A percentile compares a stretch with the other conserved stretches of the same genome.
Conservation (phyloP, 192 early-diverging fungal genomes). For the Jimgerdemannia flammicorona region DNA sequence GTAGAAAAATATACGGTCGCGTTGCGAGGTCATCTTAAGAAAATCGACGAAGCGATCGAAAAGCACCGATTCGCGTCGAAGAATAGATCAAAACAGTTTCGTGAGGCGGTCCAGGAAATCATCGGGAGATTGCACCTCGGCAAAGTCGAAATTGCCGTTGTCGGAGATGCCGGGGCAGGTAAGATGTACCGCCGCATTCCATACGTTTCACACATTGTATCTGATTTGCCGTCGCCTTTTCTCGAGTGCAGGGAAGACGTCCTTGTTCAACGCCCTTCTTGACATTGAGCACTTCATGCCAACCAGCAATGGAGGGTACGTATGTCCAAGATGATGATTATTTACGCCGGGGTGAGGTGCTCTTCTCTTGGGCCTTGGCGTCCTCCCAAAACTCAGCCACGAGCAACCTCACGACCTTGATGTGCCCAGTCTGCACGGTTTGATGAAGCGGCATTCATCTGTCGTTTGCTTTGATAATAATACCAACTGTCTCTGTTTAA, state of each 20-base stretch:
- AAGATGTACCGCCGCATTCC: neutral
- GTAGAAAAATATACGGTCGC: neutral
- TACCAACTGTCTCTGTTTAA: too few species aligned
- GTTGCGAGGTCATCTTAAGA: neutral
- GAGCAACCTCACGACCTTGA: too few species aligned
- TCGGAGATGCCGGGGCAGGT: neutral
- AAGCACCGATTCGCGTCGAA: neutral
- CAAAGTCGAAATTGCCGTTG: neutral
- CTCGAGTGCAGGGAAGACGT: neutral
- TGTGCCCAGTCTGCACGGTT: too few species aligned
- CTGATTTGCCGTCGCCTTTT: neutral
- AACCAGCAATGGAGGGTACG: neutral
- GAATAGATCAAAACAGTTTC: neutral
- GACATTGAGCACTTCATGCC: neutral
- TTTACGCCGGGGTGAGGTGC: too few species aligned
- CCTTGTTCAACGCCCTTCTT: neutral
- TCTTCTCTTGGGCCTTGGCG: too few species aligned
- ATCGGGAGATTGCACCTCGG: neutral
- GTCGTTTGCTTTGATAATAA: too few species aligned
- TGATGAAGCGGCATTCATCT: too few species aligned
- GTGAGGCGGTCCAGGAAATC: neutral
- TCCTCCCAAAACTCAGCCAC: too few species aligned
- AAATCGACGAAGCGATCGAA: neutral
- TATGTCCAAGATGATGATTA: too few species aligned
- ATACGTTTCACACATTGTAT: neutral